A percentile compares a stretch with the other conserved stretches of the same genome.
phyloP scores from a whole-genome alignment of 2,329 filamentous ascomycete species.

The Leptodontidium sp. region DNA sequence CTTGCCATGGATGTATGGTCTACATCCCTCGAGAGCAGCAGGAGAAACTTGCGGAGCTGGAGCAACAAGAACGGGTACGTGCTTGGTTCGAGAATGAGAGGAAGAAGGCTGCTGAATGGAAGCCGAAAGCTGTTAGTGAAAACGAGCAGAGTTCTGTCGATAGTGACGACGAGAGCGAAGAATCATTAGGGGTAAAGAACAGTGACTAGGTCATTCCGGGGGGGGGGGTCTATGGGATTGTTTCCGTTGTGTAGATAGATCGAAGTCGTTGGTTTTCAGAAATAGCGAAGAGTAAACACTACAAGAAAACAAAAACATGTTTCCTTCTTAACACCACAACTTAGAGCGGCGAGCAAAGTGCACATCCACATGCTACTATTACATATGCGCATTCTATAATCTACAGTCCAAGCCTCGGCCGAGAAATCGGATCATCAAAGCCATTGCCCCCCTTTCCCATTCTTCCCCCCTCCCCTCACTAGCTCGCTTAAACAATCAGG shows the following conservation, averaged over 20 bases:
- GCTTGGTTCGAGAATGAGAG: neutral
- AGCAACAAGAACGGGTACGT: neutral
- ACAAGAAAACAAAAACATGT: neutral
- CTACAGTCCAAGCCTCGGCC: neutral
- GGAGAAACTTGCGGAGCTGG: neutral
- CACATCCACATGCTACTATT: neutral
- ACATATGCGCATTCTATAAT: neutral
- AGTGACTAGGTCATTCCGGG: neutral
- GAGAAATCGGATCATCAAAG: neutral
- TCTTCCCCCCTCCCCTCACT: neutral
- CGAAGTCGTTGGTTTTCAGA: neutral
- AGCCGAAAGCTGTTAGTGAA: neutral
- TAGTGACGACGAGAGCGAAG: neutral
- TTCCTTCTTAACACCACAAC: neutral
- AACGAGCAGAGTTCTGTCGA: neutral
- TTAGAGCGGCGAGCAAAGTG: neutral
- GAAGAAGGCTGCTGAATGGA: neutral
- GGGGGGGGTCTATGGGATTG: too few species aligned
- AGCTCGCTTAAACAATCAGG: slow-evolving; percentile 4
- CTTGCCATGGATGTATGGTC: neutral
- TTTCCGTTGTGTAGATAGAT: neutral
- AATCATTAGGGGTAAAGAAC: neutral
- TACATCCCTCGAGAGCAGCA: neutral
- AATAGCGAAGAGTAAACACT: neutral
- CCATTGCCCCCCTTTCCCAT: neutral